Conservation (phyloP, 208 protist genomes). For the Tritrichomonas foetus region DNA sequence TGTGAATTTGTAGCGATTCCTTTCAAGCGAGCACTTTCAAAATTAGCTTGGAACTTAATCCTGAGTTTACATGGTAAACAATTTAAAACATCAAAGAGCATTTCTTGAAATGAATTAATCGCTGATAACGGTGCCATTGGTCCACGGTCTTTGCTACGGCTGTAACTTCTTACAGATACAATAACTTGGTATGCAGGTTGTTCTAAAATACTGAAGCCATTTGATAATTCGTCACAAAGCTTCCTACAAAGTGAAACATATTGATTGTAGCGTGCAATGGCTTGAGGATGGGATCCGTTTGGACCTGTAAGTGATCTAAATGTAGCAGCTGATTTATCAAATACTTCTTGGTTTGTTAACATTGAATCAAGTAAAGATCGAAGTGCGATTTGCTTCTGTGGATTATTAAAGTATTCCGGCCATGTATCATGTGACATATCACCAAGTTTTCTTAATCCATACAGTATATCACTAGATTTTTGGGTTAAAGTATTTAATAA, state of each 20-base stretch:
- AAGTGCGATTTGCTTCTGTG: not conserved
- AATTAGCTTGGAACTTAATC: not conserved
- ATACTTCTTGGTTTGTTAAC: not conserved
- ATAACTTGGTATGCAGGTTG: not conserved
- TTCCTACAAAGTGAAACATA: not conserved
- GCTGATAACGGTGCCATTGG: not conserved
- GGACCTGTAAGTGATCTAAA: not conserved
- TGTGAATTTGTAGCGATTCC: not conserved
- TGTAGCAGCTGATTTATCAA: not conserved
- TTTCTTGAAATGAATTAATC: not conserved
- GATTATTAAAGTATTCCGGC: conserved; percentile 8
- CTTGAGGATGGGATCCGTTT: not conserved
- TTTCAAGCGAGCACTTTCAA: not conserved
- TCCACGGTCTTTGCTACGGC: not conserved
- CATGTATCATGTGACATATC: not conserved
- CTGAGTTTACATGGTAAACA: not conserved
- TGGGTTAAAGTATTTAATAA: not conserved
- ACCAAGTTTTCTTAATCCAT: not conserved
- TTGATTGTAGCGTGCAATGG: not conserved
- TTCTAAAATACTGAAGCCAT: not conserved
- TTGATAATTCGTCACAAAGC: not conserved
- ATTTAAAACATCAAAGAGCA: not conserved
- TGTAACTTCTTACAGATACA: not conserved
- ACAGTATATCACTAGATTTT: not conserved
- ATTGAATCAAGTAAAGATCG: not conserved